Evolutionary conservation across 2,329 filamentous ascomycete genomes (phyloP).

Genomic region (Fusarium buxicola): DNA sequence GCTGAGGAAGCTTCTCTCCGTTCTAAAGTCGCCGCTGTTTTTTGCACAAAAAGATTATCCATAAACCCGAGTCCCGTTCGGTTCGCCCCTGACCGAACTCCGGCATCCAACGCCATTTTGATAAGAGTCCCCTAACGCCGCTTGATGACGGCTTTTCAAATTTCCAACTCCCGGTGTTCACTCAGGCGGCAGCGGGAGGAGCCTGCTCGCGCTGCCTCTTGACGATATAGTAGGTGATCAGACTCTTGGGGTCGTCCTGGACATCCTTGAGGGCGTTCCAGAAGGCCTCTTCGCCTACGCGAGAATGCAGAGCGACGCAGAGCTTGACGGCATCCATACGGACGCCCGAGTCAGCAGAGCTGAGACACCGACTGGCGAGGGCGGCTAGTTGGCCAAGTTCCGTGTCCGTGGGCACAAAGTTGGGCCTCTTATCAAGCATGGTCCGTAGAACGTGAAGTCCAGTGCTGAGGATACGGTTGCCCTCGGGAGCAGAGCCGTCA

Average conservation of each 20-base stretch:
- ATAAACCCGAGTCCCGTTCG: slow-evolving; percentile 9
- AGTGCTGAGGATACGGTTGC: slow-evolving; percentile 68
- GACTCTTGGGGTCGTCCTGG: slow-evolving; percentile 78
- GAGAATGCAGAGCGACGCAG: slow-evolving; percentile 77
- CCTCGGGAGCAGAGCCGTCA: slow-evolving; percentile 57
- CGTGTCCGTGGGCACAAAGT: slow-evolving; percentile 62
- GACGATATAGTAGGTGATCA: slow-evolving; percentile 85
- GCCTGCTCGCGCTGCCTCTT: slow-evolving; percentile 70
- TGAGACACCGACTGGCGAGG: slow-evolving; percentile 67
- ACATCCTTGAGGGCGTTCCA: slow-evolving; percentile 75
- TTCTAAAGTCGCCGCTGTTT: slow-evolving; percentile 15
- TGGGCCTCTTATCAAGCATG: slow-evolving; percentile 63
- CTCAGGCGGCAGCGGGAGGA: slow-evolving; percentile 21
- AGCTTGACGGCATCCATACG: slow-evolving; percentile 82
- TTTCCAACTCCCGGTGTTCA: background rate
- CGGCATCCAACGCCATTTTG: slow-evolving; percentile 39
- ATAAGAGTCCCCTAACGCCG: slow-evolving; percentile 14
- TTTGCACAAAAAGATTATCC: slow-evolving; percentile 18
- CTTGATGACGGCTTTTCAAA: slow-evolving; percentile 1
- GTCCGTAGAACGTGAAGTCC: slow-evolving; percentile 72
- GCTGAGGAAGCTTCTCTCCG: background rate
- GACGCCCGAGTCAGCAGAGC: slow-evolving; percentile 70
- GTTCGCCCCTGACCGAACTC: slow-evolving; percentile 27
- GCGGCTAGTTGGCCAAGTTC: slow-evolving; percentile 64
- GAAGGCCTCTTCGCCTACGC: slow-evolving; percentile 70